Evolutionary conservation across 257 asterid species (phyloP).

Genomic region (Penstemon newberryi): DNA sequence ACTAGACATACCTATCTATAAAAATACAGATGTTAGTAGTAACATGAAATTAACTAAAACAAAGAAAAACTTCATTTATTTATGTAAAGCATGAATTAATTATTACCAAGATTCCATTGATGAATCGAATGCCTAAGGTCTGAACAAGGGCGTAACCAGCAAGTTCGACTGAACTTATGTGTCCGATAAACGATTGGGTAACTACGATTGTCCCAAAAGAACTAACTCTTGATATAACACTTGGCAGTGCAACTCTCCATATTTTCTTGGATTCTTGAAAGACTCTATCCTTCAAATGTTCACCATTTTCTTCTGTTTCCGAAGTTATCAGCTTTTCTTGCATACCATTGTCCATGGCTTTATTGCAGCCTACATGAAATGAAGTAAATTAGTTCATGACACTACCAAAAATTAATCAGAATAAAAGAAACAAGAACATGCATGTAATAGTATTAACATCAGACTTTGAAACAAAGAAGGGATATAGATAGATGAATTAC

Average conservation of each 20-base stretch:
- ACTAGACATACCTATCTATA: constrained; percentile 87
- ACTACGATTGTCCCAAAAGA: constrained; percentile 44
- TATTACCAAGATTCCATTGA: constrained; percentile 61
- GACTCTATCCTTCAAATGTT: constrained; percentile 43
- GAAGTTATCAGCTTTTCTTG: constrained; percentile 47
- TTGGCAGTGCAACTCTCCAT: constrained; percentile 86
- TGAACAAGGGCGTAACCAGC: constrained; percentile 33
- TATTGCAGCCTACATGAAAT: not conserved
- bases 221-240: constrained; percentile 60
- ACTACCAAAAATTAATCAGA: not conserved
- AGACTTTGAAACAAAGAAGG: no score
- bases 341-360: constrained; percentile 43
- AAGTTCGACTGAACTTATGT: no score
- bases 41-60: not conserved
- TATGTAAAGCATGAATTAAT: not conserved
- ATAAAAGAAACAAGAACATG: no score
- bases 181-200: no score
- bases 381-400: not conserved
- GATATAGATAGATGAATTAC: no score
- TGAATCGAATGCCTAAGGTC: constrained; percentile 62
- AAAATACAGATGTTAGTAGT: not conserved
- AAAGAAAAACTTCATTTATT: not conserved
- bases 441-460: no score
- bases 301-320: constrained; percentile 33
- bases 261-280: constrained; percentile 62